A percentile compares a stretch with the other conserved stretches of the same genome.
These are phyloP conservation scores for Penicillium brevicompactum DNA, from an alignment of 2,329 filamentous ascomycete species.

Conservation along the genomic window DNA sequence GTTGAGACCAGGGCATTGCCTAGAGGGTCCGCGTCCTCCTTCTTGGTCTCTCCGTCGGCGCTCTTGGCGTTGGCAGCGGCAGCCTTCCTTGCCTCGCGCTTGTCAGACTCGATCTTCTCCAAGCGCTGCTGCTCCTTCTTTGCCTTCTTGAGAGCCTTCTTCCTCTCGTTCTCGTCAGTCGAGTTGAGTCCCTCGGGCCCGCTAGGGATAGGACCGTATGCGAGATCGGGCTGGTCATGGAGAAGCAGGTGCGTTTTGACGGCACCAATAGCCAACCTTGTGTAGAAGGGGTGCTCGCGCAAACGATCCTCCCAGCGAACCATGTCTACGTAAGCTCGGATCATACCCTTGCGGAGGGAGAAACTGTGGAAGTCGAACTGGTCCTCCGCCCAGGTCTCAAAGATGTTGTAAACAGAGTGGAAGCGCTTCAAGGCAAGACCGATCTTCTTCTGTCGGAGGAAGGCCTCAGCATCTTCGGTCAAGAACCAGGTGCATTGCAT, in stretches of 20 bases:
- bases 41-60: slow-evolving; percentile 65
- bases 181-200: slow-evolving; percentile 55
- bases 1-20: slow-evolving; percentile 80
- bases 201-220: slow-evolving; percentile 62
- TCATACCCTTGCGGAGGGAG: slow-evolving; percentile 93
- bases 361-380: slow-evolving; percentile 99
- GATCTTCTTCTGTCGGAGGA: slow-evolving; percentile 77
- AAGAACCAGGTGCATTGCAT: slow-evolving; percentile 99
- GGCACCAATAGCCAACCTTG: slow-evolving; percentile 77
- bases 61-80: slow-evolving; percentile 63
- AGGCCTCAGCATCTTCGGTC: slow-evolving; percentile 91
- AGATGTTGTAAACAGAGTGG: slow-evolving; percentile 84
- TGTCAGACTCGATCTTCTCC: slow-evolving; percentile 78
- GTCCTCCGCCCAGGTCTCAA: slow-evolving; percentile 96
- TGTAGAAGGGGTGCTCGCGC: slow-evolving; percentile 91
- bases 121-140: slow-evolving; percentile 75
- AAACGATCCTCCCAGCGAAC: slow-evolving; percentile 91
- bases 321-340: slow-evolving; percentile 94
- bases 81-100: slow-evolving; percentile 81
- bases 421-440: slow-evolving; percentile 91
- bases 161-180: slow-evolving; percentile 65
- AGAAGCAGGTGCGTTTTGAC: slow-evolving; percentile 79
- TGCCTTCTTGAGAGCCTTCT: slow-evolving; percentile 88
- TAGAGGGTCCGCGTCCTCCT: slow-evolving; percentile 86
- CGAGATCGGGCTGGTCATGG: slow-evolving; percentile 70